Conservation (phyloP, 2,329 filamentous ascomycete species). For the Curvularia lunata region DNA sequence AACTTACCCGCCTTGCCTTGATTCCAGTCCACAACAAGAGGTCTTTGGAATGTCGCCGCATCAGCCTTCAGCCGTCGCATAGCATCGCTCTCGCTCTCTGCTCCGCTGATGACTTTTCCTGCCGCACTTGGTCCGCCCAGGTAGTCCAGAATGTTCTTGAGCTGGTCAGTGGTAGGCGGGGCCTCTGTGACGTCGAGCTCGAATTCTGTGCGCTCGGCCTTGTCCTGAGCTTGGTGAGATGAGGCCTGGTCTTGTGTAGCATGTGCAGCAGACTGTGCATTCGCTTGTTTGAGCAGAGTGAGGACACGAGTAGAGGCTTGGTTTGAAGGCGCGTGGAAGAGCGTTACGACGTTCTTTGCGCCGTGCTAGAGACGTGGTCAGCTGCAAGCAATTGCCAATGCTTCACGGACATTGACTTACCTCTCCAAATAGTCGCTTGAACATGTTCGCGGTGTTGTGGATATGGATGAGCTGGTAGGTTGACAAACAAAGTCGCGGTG, state of each 20-base stretch:
- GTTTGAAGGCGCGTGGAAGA: conserved; percentile 86
- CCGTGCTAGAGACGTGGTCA: conserved; percentile 48
- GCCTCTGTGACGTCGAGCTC: conserved; percentile 84
- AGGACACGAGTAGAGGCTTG: conserved; percentile 75
- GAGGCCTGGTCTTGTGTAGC: conserved; percentile 78
- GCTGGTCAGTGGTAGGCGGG: conserved; percentile 79
- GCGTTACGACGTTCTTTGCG: conserved; percentile 80
- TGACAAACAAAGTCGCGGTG: conserved; percentile 20
- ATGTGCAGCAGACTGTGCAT: conserved; percentile 69
- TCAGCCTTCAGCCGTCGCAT: conserved; percentile 77
- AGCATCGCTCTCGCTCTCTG: conserved; percentile 76
- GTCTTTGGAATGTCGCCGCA: conserved; percentile 71
- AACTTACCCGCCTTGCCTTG: conserved; percentile 75
- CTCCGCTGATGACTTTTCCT: conserved; percentile 74
- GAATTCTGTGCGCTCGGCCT: conserved; percentile 71
- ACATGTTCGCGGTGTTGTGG: conserved; percentile 40
- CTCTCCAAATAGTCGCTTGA: conserved; percentile 57
- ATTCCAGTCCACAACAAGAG: conserved; percentile 94
- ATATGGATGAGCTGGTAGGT: conserved; percentile 13
- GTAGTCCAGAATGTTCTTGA: conserved; percentile 84
- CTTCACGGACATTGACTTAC: conserved; percentile 29
- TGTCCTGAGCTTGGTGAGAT: conserved; percentile 66
- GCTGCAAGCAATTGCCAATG: conserved; percentile 17
- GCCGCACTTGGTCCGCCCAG: conserved; percentile 65
- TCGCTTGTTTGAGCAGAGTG: conserved; percentile 79